Base-by-base conservation (phyloP, 202 grass and related monocot species). In the Zoysia matrella region DNA sequence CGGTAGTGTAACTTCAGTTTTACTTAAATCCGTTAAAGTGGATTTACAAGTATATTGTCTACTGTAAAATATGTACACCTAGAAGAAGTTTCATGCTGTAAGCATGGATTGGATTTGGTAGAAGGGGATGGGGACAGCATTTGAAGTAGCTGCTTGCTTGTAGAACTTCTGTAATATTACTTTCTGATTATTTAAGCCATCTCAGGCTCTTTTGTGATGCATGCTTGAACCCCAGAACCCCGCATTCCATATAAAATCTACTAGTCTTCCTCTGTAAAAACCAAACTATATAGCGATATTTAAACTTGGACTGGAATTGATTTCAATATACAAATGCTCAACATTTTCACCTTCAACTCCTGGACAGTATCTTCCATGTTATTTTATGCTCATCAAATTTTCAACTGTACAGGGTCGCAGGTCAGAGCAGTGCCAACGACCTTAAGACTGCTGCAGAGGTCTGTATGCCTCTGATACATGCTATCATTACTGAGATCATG, bases 401-500 rank as follows among this genome's bases (percentile, higher is more conserved):
- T 74, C 63, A 52, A 57, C 81, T 80, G 60, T 53, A 83, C 83
- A 98, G 96, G 96, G 83, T 81, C 49, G 70, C 74, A 73, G 62
- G 71, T 86, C 72, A 83, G 84, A 98, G 92, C 85, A 95, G 72
- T 75, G 71, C 83, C 70, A 79, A 90, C 65, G 91, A 98, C 57
- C 80, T 98, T 75, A 95, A 93, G 83, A 71, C 93, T 52, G 81
- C 92, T 55, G 96, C 91, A 83, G 89, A 95, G 74, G 92, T 91
- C 64, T 91, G 87, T 80, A 91, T 93, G 85, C 96, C 96, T 74
- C 74, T 98, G 77, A 89, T 98, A 91, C 91, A 92, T 85, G 77
- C 80, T 74, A 65, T 92, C 12, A 45, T 92, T 52, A 46, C 62
- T 61, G 89, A 98, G 87, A 63, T 98, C 13, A 91, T 76, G 78